Evolutionary conservation across 2,329 filamentous ascomycete genomes (phyloP), one percentile per base, ranked within the genome.

Genomic region (Grosmannia huntii): DNA sequence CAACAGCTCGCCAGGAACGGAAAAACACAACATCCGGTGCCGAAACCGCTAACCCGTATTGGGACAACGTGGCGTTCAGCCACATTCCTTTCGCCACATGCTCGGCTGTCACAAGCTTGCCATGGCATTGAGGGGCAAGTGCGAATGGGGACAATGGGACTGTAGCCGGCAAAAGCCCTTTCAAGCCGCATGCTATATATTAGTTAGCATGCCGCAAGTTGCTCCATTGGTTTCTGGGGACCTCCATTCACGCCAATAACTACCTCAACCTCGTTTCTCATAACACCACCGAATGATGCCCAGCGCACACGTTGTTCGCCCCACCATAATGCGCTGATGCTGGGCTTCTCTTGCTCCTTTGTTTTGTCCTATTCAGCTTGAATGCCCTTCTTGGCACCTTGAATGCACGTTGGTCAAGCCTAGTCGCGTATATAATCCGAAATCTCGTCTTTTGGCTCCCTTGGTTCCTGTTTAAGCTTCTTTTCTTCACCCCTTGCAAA

Each of bases 11-110:
- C 25, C 19, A 19, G 16, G 19, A 25, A 55, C 57, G 61, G 61
- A 60, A 57, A 60, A 62, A 61, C 51, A 61, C 56, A 60, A 60
- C 59, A 53, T 62, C 59, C 59, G 60, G 52, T 16, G 7, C 38
- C 56, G 44, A 21, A 10, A 3, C 33, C 16, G 21, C 50, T 52
- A 52, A 27, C 1, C 27, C 27, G 9, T 2, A 19, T 28, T 33
- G 27, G 27, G 11, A 50, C 21, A 7, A 2, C 9, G 25, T 16
- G 50, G 7, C 5, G 10, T 33, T 28, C 52, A 55, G 53, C 53
- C 53, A 55, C 53, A 55, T 3, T 28, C 5, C 2, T 33, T 16
- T 27, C 21, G 28, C 16, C 41, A 48, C 54, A 36, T 11, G n/a
- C 28, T 50, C 28, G 56, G 28, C 56, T 54, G 50, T 54, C 56